Evolutionary conservation across 306 rosid genomes (phyloP).

Genomic region (Pueraria montana): DNA sequence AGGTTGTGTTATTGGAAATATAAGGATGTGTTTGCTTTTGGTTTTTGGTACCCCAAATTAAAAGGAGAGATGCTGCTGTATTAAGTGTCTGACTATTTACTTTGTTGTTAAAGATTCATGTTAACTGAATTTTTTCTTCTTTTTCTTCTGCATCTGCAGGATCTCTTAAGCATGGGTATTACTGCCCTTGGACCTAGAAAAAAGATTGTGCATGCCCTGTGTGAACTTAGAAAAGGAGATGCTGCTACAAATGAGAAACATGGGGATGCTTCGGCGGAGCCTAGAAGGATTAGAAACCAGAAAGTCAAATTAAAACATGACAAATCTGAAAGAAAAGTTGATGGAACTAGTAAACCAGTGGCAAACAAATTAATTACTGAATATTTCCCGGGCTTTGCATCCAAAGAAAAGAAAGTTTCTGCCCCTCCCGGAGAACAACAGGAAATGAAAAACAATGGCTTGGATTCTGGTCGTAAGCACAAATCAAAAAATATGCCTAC

Average conservation of each 20-base stretch:
- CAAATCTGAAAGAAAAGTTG: slow-evolving; percentile 54
- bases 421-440: slow-evolving; percentile 50
- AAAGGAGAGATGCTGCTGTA: neutral
- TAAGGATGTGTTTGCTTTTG: slow-evolving; percentile 26
- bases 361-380: slow-evolving; percentile 88
- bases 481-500: slow-evolving; percentile 51
- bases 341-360: slow-evolving; percentile 59
- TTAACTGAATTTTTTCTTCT: neutral
- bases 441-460: slow-evolving; percentile 46
- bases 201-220: slow-evolving; percentile 76
- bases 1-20: slow-evolving; percentile 19
- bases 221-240: slow-evolving; percentile 70
- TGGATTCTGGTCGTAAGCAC: slow-evolving; percentile 57
- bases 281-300: slow-evolving; percentile 53
- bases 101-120: neutral
- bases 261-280: slow-evolving; percentile 46
- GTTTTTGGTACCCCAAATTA: neutral
- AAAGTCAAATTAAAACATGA: slow-evolving; percentile 55
- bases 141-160: slow-evolving; percentile 58
- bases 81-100: neutral
- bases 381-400: slow-evolving; percentile 72
- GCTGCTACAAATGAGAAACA: slow-evolving; percentile 47
- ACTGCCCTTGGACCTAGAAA: slow-evolving; percentile 92
- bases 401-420: slow-evolving; percentile 63
- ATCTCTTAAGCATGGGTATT: slow-evolving; percentile 80